Conservation (phyloP, 116 monocot genomes). For the Cymodocea nodosa region DNA sequence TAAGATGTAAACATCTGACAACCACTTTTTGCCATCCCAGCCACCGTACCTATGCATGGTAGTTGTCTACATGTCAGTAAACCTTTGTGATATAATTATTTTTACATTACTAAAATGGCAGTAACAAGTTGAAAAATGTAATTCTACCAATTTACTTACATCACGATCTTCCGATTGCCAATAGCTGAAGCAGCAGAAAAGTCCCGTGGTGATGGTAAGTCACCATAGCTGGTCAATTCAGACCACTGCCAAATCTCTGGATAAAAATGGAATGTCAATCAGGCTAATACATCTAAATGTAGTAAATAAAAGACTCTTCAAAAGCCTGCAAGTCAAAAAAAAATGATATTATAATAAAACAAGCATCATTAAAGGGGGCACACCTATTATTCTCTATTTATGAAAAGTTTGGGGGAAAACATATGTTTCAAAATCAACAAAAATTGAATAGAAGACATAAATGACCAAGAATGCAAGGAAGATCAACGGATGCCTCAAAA, state of each 20-base stretch:
- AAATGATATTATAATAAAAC: too few relatives aligned
- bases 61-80: not conserved
- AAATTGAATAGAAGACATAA: too few relatives aligned
- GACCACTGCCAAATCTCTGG: conserved; percentile 99
- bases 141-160: conserved; percentile 24
- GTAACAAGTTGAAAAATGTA: not conserved
- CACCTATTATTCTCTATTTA: too few relatives aligned
- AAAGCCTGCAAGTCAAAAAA: too few relatives aligned
- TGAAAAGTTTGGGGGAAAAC: too few relatives aligned
- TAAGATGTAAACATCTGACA: conserved; percentile 92
- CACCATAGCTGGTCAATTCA: conserved; percentile 86
- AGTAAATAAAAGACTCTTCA: too few relatives aligned
- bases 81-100: not conserved
- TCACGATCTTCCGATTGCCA: conserved; percentile 87
- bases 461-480: too few relatives aligned
- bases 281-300: too few relatives aligned
- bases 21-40: conserved; percentile 98
- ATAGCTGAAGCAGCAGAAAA: conserved; percentile 91
- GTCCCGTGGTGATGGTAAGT: conserved; percentile 89
- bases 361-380: too few relatives aligned
- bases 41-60: conserved; percentile 68
- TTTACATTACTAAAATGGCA: not conserved
- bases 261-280: not conserved
- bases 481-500: too few relatives aligned
- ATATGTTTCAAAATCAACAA: too few relatives aligned